Base-by-base conservation (phyloP, 2,329 filamentous ascomycete species). In the Colletotrichum eremochloae region DNA sequence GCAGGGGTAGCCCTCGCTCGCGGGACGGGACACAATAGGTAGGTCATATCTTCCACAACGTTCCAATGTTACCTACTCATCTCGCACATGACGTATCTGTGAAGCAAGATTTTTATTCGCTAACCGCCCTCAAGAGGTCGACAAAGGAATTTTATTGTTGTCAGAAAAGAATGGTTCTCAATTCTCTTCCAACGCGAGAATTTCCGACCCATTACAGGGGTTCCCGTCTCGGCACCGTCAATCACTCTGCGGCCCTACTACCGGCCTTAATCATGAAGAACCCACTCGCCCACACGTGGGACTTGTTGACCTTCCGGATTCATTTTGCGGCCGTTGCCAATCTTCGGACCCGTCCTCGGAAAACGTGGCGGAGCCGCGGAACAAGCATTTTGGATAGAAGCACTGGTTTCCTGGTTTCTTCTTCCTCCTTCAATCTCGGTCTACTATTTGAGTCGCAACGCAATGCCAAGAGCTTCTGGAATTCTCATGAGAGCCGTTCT, bases 61-160 rank as follows among this genome's bases (percentile, higher is more conserved):
- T 40, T 50, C 31, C 66, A 65, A 65, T 72, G 46, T 14, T 40
- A 72, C 70, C 70, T 65, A 36, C 53, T 66, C 36, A 55, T 65
- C 31, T 69, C 42, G 38, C 60, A 61, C 29, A 61, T 61, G 66
- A 72, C 55, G 55, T 56, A 24, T 24, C 33, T 36, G 5, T 24
- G 56, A 72, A 65, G 66, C 70, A 60, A 63, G 57, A 65, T 52
- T 69, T 69, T 56, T 20, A 18, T 18, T 60, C 58, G 18, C 9
- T 24, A 5, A 53, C 46, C 44, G 48, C 58, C 31, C 36, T 46
- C 40, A 50, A 53, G 33, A 33, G 33, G 3, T 18, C 18, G 31
- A 29, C 14, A 38, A n/a, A 42, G 29, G 44, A 29, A 66, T 15
- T 33, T 46, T 3, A 65, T 7, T 24, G n/a, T 38, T 33, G 24